phyloP scores from a whole-genome alignment of 2,329 filamentous ascomycete genomes.

The Claviceps cyperi region DNA sequence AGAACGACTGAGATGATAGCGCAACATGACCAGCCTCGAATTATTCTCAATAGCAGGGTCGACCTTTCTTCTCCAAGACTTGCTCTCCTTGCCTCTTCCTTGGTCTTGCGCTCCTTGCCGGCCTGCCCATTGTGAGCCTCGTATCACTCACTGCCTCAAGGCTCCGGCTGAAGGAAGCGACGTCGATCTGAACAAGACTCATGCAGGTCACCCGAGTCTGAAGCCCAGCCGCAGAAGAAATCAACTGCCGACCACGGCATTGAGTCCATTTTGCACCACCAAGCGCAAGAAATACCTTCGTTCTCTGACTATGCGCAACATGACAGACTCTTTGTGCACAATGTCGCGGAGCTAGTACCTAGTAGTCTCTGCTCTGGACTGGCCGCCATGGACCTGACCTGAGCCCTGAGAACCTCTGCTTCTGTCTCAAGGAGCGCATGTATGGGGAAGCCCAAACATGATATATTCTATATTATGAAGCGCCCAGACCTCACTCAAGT shows the following conservation, averaged over 20 bases:
- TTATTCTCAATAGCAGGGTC: slow-evolving; percentile 89
- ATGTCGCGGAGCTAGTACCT: no score
- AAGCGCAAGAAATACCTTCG: no score
- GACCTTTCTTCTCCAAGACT: slow-evolving; percentile 91
- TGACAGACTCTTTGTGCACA: no score
- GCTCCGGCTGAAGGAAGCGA: slow-evolving; percentile 75
- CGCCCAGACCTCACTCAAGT: slow-evolving; percentile 48
- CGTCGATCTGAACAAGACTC: slow-evolving; percentile 81
- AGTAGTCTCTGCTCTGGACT: no score
- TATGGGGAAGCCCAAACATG: no score
- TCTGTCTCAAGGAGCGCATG: no score
- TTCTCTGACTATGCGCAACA: no score
- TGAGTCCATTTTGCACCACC: slow-evolving; percentile 50
- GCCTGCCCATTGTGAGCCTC: slow-evolving; percentile 64
- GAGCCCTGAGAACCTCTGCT: no score
- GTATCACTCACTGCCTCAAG: slow-evolving; percentile 76
- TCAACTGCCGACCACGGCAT: slow-evolving; percentile 46
- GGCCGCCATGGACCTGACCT: no score
- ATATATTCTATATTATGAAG: no score
- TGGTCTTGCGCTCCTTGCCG: slow-evolving; percentile 84
- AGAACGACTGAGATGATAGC: slow-evolving; percentile 86
- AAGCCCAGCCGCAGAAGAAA: no score
- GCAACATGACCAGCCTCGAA: slow-evolving; percentile 98
- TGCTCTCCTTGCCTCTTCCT: slow-evolving; percentile 93
- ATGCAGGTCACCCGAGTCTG: no score